Conservation (phyloP, 441 rosid genomes). For the Populus hybrid region DNA sequence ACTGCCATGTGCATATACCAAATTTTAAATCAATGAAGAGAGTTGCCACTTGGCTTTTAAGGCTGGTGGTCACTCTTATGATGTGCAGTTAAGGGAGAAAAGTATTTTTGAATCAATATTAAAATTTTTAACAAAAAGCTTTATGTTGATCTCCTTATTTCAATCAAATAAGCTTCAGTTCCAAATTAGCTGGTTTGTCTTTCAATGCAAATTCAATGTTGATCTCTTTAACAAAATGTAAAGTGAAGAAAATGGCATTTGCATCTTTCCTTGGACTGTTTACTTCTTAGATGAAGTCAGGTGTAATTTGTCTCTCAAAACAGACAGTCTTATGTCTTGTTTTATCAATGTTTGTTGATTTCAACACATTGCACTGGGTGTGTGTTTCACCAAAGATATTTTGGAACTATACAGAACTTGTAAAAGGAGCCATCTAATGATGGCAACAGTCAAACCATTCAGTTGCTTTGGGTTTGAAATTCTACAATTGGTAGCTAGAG, state of each 20-base stretch:
- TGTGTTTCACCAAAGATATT: background rate
- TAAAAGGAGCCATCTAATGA: constrained; percentile 2
- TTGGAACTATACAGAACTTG: background rate
- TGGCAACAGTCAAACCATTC: constrained; percentile 4
- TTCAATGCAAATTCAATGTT: background rate
- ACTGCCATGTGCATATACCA: background rate
- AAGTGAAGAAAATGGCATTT: background rate
- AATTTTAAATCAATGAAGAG: background rate
- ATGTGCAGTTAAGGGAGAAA: background rate
- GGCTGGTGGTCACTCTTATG: background rate
- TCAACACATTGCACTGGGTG: background rate
- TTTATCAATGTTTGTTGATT: background rate
- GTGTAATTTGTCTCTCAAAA: background rate
- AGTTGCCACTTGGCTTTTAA: background rate
- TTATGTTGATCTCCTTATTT: background rate
- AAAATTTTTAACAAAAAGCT: background rate
- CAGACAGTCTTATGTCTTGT: background rate
- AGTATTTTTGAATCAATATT: background rate
- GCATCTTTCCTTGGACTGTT: background rate
- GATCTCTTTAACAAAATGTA: background rate
- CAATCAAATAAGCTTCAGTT: too few species aligned
- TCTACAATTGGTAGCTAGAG: constrained; percentile 20
- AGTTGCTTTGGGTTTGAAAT: constrained; percentile 22
- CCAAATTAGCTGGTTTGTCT: background rate
- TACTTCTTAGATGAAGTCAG: constrained; percentile 1